phyloP scores from a whole-genome alignment of 2,329 filamentous ascomycete genomes.

The Gaeumannomyces sp. region DNA sequence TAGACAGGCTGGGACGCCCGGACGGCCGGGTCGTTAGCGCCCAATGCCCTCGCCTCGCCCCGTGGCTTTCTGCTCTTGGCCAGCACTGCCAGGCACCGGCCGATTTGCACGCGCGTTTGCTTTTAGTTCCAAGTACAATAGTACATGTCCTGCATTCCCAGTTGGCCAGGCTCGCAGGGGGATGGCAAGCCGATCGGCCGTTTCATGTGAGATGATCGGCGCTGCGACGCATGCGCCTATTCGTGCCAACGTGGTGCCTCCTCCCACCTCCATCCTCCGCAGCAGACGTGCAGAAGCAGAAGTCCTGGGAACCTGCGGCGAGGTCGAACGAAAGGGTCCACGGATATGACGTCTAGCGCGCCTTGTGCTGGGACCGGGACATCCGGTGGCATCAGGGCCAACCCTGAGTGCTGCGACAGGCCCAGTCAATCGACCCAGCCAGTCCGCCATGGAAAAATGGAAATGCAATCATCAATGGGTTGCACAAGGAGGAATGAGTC shows the following conservation, averaged over 20 bases:
- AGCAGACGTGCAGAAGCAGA: too few relatives aligned
- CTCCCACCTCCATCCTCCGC: too few relatives aligned
- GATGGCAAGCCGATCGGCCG: background rate
- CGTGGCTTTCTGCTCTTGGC: background rate
- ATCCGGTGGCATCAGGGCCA: background rate
- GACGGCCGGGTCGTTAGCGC: too few relatives aligned
- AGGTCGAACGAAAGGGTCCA: background rate
- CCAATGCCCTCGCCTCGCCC: background rate
- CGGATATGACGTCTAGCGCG: background rate
- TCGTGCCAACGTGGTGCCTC: background rate
- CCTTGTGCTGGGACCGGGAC: too few relatives aligned
- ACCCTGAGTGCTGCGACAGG: background rate
- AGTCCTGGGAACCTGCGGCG: background rate
- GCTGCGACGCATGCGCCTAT: background rate
- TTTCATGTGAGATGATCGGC: conserved; percentile 1
- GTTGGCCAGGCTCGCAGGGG: too few relatives aligned
- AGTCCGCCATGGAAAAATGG: too few relatives aligned
- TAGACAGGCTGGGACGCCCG: too few relatives aligned
- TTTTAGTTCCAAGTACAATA: too few relatives aligned
- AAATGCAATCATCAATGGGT: background rate
- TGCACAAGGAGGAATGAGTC: background rate
- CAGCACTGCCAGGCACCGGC: background rate
- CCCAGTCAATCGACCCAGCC: background rate
- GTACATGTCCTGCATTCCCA: background rate
- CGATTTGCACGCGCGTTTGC: background rate